Base-by-base conservation (phyloP, 345 rosid species). In the Syzygium grande region DNA sequence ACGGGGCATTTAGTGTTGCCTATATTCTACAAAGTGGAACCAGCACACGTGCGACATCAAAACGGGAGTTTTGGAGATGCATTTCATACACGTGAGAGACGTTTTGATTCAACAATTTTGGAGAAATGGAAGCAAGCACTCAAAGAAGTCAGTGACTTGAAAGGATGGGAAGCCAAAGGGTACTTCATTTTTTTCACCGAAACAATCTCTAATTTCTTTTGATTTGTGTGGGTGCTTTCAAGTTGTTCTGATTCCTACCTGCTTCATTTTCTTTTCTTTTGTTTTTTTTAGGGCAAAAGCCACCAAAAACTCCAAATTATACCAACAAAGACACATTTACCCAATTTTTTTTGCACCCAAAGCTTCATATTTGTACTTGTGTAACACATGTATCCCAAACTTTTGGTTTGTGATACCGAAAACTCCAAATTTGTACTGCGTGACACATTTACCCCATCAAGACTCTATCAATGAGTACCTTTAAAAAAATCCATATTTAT, bases 401-500 rank as follows among this genome's bases (percentile, higher is more conserved):
- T 55, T 55, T 55, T 55, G 9, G 9, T 56, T 56, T 22, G 61
- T 9, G 2, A 56, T 56, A 8, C 5, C 22, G n/a, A 56, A 25
- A 56, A 56, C n/a, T 11, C 5, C 9, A 55, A 21, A 19, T 25
- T 55, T 55, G 59, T 55, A 8, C 59, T 5, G 59, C 8, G 25
- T 9, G 61, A 11, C 61, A 11, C 41, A 41, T 56, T 56, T 56
- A 22, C 12, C 27, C 13, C n/a, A 1, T 56, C 17, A 22, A n/a
- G 25, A 86, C 27, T 14, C 56, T 63, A n/a, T 43, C 9, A 41
- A 86, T 63, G 49, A 86, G 84, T 16, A 43, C 49, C 59, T 21
- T 58, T 15, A 34, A 4, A 46, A 34, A 58, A 49, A 61, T 91
- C 99, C 87, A 91, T 95, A 8, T 91, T 95, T 84, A 94, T 95